phyloP scores from a whole-genome alignment of 768 basidiomycete genomes.

The Suillus lakei region DNA sequence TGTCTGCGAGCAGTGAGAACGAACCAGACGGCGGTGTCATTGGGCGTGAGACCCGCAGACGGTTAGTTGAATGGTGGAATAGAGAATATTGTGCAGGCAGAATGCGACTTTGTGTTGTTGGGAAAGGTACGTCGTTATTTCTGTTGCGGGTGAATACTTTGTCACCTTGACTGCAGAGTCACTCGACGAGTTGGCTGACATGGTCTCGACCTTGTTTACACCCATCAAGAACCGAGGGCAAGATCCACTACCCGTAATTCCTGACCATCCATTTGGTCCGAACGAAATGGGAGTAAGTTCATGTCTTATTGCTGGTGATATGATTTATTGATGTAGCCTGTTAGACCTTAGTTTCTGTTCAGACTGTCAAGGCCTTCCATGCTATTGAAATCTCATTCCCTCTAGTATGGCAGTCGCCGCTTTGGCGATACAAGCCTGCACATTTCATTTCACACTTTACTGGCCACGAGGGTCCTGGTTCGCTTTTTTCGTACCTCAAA shows the following conservation, averaged over 20 bases:
- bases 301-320: conserved; percentile 6
- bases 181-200: conserved; percentile 67
- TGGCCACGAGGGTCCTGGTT: conserved; percentile 93
- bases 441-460: conserved; percentile 80
- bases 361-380: conserved; percentile 89
- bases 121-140: conserved; percentile 58
- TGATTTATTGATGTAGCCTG: conserved; percentile 22
- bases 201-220: conserved; percentile 72
- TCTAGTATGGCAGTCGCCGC: conserved; percentile 69
- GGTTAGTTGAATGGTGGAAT: conserved; percentile 86
- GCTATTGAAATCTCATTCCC: conserved; percentile 84
- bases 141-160: background rate
- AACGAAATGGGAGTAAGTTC: conserved; percentile 72
- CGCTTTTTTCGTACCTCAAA: conserved; percentile 89
- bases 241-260: conserved; percentile 63
- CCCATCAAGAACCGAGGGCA: conserved; percentile 68
- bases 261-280: conserved; percentile 77
- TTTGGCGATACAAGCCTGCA: conserved; percentile 81
- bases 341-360: conserved; percentile 81
- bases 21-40: conserved; percentile 79
- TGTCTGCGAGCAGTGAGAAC: conserved; percentile 55
- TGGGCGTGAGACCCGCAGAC: conserved; percentile 79
- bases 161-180: conserved; percentile 54
- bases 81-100: conserved; percentile 81
- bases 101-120: conserved; percentile 81